phyloP scores from a whole-genome alignment of 2,329 filamentous ascomycete species.

The Ophiostoma ulmi region DNA sequence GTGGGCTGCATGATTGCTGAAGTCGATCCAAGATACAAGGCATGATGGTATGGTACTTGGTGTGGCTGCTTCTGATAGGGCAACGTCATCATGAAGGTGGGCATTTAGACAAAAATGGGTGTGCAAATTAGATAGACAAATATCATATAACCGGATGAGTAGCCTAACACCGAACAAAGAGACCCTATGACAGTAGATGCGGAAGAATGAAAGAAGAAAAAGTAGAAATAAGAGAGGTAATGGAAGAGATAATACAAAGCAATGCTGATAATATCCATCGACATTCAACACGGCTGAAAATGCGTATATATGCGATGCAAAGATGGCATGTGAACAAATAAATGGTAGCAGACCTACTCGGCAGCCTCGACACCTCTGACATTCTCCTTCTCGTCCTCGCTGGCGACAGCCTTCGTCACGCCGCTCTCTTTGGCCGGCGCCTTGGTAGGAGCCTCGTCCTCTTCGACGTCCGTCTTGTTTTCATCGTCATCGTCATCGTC shows the following conservation, averaged over 20 bases:
- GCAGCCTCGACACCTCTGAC: neutral
- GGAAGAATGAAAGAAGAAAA: neutral
- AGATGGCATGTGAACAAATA: neutral
- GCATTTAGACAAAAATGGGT: neutral
- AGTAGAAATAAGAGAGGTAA: neutral
- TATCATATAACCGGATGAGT: neutral
- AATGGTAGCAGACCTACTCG: neutral
- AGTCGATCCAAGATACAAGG: neutral
- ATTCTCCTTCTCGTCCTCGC: constrained; percentile 31
- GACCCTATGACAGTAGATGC: neutral
- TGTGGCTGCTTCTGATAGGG: neutral
- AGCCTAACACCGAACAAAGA: neutral
- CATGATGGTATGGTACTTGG: too few relatives aligned
- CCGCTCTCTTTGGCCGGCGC: neutral
- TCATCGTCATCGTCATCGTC: constrained; percentile 29
- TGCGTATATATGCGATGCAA: neutral
- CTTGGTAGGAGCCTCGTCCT: constrained; percentile 27
- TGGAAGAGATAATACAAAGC: too few relatives aligned
- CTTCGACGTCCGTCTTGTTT: constrained; percentile 30
- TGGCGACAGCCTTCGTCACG: constrained; percentile 12
- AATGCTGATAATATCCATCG: too few relatives aligned
- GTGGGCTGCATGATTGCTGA: neutral
- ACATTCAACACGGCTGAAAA: neutral
- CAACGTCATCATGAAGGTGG: neutral
- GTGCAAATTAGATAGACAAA: neutral